Base-by-base conservation (phyloP, 345 rosid genomes). In the Gossypium herbaceum region DNA sequence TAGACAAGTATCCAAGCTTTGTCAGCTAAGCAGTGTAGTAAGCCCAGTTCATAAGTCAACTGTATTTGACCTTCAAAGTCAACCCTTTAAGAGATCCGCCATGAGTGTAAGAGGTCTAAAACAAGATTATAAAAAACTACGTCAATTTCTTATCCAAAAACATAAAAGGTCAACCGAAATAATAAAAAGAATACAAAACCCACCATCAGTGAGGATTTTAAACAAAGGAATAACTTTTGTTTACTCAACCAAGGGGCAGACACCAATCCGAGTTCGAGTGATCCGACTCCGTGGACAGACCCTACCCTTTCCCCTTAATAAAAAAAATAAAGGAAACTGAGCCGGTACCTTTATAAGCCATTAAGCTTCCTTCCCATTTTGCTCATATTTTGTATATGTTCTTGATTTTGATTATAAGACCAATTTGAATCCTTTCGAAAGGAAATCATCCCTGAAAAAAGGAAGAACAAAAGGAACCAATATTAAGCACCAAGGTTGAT, bases 341-440 rank as follows among this genome's bases (percentile, higher is more conserved):
- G 19, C 55, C 9, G 24, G 2, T 12, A 72, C 65, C 65, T 72
- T 43, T 20, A 72, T 22, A 44, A 72, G 60, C 71, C 15, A 52
- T 27, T 62, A 72, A 80, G 77, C 79, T 75, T 11, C 25, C 24
- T 19, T 63, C 7, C n/a, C 47, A n/a, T 27, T 75, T 22, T 61
- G 62, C 63, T 75, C 61, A 27, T 43, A 50, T 44, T 68, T 25
- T 60, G 11, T 63, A 39, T 62, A 25, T 34, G 50, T 69, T 45
- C 47, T 68, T 29, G 24, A 52, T 29, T 17, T 51, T 51, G 71
- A 67, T 80, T 68, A 88, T 73, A 89, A 74, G 77, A 83, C 84
- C 84, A 89, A 72, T 45, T 89, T 87, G 81, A 89, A 89, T 8
- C 90, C 91, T 61, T 81, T 81, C 0, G 91, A 87, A 56, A 89